Evolutionary conservation across 2,329 filamentous ascomycete species (phyloP), one percentile per base, ranked within the genome.

Genomic region (Claviceps quebecensis): DNA sequence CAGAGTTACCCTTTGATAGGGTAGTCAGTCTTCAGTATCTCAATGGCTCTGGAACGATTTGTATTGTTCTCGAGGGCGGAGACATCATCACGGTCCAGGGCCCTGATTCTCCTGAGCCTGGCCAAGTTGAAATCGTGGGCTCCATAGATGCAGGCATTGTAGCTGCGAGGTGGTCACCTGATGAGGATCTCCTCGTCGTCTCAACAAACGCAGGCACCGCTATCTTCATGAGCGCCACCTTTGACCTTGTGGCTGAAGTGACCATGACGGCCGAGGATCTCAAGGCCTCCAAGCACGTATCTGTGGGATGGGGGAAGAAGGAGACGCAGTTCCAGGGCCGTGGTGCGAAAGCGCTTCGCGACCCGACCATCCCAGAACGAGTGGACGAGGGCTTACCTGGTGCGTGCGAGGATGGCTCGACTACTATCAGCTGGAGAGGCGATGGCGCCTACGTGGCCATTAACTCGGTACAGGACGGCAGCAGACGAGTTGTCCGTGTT

Each of bases 311-410:
- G 93, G 93, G 93, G 54, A 97, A 97, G 72, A 88, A 86, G 64
- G 93, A 98, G 69, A 98, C 93, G 0, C 93, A 98, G 65, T 98
- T 98, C 66, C 87, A 96, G 63, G 93, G 93, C 48, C 88, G 87
- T 61, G 81, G 90, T 55, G 91, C 90, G 52, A 82, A 81, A 69
- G 89, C 89, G 19, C 72, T 97, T 56, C 80, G 87, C 50, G 93
- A 98, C 66, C 93, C 93, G 16, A 98, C 93, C 9, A 87, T 98
- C 58, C 93, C 93, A 0, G 90, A 97, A 65, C 87, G 84, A 63
- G 78, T 96, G 17, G 93, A 97, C 61, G 80, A 90, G 63, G 93
- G 93, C 41, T 70, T 80, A 7, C 69, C 90, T 16, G 94, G 87
- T 61, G 61, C 74, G 7, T 71, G 76, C n/a, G 93, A 98, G 59